These are phyloP conservation scores for Sextonia rubra DNA, from an alignment of 164 flowering plant species.

Conservation along the genomic window DNA sequence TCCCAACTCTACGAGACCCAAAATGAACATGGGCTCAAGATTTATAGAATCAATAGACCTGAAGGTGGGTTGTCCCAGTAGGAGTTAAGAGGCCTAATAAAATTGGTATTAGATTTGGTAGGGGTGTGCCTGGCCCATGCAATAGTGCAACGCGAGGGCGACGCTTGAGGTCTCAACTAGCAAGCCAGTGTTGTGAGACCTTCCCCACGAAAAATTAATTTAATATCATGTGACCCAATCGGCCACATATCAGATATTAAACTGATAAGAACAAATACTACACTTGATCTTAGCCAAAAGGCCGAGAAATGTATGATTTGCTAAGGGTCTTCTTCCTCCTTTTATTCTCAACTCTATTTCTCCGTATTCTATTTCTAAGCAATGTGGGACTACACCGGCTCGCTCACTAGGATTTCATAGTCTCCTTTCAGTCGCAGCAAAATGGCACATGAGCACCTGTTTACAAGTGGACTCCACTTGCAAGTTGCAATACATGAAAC, in stretches of 20 bases:
- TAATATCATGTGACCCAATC: conserved; percentile 23
- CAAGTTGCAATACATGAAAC: no score
- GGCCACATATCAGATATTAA: conserved; percentile 69
- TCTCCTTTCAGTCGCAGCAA: no score
- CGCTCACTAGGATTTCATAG: no score
- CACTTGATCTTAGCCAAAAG: conserved; percentile 98
- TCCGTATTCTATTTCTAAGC: not conserved
- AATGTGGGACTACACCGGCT: not conserved
- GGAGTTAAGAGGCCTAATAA: no score
- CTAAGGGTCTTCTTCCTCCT: not conserved
- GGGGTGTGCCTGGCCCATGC: conserved; percentile 1
- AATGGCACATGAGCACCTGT: no score
- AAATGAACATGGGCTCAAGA: no score
- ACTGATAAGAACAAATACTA: conserved; percentile 96
- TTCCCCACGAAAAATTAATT: conserved; percentile 20
- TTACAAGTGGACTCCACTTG: no score
- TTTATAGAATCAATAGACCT: no score
- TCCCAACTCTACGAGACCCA: no score
- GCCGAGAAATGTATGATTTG: conserved; percentile 71
- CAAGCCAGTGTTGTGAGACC: conserved; percentile 4
- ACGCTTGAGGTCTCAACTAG: not conserved
- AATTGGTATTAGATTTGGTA: no score
- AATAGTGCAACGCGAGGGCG: no score
- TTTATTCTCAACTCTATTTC: not conserved
- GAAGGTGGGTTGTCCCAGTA: no score